Conservation (phyloP, 768 basidiomycete species). For the Cystofilobasidium ferigula region DNA sequence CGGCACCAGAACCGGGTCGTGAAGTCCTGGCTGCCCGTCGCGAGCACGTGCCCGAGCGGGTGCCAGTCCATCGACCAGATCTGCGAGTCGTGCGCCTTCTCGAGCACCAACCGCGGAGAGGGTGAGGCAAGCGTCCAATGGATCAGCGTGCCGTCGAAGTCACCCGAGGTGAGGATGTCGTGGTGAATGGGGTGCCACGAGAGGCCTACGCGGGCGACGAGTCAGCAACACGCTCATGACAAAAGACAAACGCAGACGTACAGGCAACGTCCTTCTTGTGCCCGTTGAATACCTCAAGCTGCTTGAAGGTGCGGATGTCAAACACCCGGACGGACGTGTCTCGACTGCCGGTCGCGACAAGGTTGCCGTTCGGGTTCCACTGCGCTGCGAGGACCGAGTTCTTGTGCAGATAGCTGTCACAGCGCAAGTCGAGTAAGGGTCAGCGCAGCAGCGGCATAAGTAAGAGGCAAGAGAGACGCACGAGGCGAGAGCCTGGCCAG, state of each 20-base stretch:
- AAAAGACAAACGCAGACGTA: no score
- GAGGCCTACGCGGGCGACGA: slow-evolving; percentile 49
- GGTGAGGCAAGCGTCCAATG: slow-evolving; percentile 77
- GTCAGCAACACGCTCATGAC: no score
- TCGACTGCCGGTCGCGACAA: slow-evolving; percentile 85
- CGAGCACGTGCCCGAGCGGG: slow-evolving; percentile 88
- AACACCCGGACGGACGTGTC: slow-evolving; percentile 93
- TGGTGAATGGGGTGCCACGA: slow-evolving; percentile 92
- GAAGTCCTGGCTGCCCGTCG: slow-evolving; percentile 91
- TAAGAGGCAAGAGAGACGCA: slow-evolving; percentile 39
- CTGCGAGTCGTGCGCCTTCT: slow-evolving; percentile 96
- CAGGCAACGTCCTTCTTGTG: slow-evolving; percentile 98
- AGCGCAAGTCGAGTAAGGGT: not conserved
- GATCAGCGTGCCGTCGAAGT: slow-evolving; percentile 82
- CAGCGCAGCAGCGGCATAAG: not conserved
- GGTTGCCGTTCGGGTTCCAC: slow-evolving; percentile 90
- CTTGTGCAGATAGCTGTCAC: slow-evolving; percentile 93
- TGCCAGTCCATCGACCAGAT: slow-evolving; percentile 94
- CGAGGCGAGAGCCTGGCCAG: slow-evolving; percentile 81
- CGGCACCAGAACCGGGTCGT: slow-evolving; percentile 88
- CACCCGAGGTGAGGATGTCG: slow-evolving; percentile 77
- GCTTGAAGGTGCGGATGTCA: slow-evolving; percentile 96
- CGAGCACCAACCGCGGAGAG: slow-evolving; percentile 59
- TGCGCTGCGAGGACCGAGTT: slow-evolving; percentile 85
- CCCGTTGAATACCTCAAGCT: slow-evolving; percentile 78